phyloP scores from a whole-genome alignment of 2,329 filamentous ascomycete genomes.

The Ampelomyces quisqualis region DNA sequence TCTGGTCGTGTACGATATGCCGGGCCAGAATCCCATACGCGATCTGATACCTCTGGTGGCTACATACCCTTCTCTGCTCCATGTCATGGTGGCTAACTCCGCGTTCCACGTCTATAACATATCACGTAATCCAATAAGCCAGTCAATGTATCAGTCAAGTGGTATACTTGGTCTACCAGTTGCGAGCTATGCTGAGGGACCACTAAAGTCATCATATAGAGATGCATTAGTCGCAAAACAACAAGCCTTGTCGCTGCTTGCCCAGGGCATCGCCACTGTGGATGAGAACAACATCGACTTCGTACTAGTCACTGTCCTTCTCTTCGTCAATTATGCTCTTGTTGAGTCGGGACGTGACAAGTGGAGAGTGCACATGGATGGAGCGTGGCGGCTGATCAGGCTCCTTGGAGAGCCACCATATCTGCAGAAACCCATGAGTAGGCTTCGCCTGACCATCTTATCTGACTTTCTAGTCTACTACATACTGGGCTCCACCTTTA shows the following conservation, averaged over 20 bases:
- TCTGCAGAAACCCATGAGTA: constrained; percentile 33
- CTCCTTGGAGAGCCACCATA: constrained; percentile 38
- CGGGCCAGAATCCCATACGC: constrained; percentile 51
- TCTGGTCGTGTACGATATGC: constrained; percentile 52
- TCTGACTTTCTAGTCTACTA: constrained; percentile 42
- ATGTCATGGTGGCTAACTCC: constrained; percentile 51
- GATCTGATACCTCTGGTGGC: constrained; percentile 51
- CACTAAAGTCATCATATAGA: constrained; percentile 32
- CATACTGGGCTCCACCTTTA: constrained; percentile 39
- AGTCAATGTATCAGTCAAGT: constrained; percentile 36
- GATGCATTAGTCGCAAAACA: constrained; percentile 52
- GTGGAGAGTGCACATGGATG: constrained; percentile 55
- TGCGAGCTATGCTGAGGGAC: constrained; percentile 44
- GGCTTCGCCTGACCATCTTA: constrained; percentile 36
- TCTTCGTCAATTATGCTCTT: constrained; percentile 54
- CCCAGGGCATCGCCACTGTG: constrained; percentile 33
- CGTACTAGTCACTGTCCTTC: constrained; percentile 49
- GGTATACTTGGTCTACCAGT: constrained; percentile 31
- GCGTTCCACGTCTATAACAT: constrained; percentile 51
- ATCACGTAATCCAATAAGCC: constrained; percentile 36
- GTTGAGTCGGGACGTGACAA: constrained; percentile 54
- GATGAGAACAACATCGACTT: constrained; percentile 43
- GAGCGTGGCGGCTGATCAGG: constrained; percentile 51
- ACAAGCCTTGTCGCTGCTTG: constrained; percentile 48
- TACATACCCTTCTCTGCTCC: constrained; percentile 48